Base-by-base conservation (phyloP, 106 monocot genomes). In the Dioscorea zingiberensis region DNA sequence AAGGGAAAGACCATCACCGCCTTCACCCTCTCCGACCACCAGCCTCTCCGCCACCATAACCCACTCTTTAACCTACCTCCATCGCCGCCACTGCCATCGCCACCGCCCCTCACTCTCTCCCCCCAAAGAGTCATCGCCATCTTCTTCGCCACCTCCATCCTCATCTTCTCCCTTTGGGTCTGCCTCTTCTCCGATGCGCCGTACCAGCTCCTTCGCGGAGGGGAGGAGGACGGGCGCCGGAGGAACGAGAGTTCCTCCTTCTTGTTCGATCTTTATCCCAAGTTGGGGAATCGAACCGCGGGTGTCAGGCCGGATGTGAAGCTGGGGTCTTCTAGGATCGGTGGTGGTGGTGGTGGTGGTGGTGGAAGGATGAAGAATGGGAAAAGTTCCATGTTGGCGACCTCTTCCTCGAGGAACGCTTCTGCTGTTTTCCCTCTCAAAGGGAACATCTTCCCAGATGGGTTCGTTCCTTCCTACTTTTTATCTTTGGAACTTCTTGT, bases 231-330 rank as follows among this genome's bases (percentile, higher is more conserved):
- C 1, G 55, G 32, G 4, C 60, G 53, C 25, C 59, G 44, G 24
- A 62, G 72, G 27, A 21, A 56, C 32, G 49, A 55, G 13, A 59
- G 30, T 10, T 38, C 38, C 4, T 68, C 72, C 18, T 73, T 85
- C 51, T 24, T 77, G 45, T 46, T 85, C 27, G 74, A 73, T 0
- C 73, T 85, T 21, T 78, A 81, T 56, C 71, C 74, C 9, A 85
- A 85, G 38, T 38, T 38, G 38, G 38, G 38, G 56, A 72, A 67
- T 21, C 16, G 65, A 12, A 71, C 58, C 3, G 24, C 38, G 44
- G 23, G 17, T 27, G 59, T 60, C 18, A 54, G 19, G 25, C 61
- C 61, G 22, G 24, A 58, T 16, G 59, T 72, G 55, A 73, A 66
- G 76, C 26, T 80, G 1, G 55, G 44, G 24, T 54, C 55, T 7